These are phyloP conservation scores for Mortierella sp. DNA, from an alignment of 371 early-diverging fungal species.

Conservation along the genomic window DNA sequence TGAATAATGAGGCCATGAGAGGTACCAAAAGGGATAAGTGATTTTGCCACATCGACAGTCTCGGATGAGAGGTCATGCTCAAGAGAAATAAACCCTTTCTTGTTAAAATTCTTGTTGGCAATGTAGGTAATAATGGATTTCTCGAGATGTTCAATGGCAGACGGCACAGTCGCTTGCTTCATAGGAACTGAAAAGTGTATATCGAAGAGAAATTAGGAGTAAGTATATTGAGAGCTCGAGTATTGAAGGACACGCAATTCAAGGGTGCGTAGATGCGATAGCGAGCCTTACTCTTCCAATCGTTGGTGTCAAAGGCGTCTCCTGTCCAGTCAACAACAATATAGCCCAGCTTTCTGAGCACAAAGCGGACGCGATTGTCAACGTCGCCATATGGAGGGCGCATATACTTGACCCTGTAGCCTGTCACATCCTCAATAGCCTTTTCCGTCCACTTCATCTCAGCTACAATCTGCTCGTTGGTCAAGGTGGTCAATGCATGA, in stretches of 20 bases:
- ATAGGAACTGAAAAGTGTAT: conserved; percentile 28
- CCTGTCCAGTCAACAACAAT: conserved; percentile 57
- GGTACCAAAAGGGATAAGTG: conserved; percentile 24
- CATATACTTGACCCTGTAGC: conserved; percentile 54
- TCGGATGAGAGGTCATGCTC: conserved; percentile 36
- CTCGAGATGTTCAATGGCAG: conserved; percentile 3
- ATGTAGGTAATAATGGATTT: conserved; percentile 3
- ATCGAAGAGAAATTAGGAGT: too few relatives aligned
- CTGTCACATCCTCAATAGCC: conserved; percentile 67
- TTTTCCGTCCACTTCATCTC: conserved; percentile 78
- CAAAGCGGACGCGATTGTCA: conserved; percentile 73
- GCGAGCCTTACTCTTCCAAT: conserved; percentile 57
- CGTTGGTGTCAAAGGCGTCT: conserved; percentile 51
- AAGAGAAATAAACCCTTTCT: conserved; percentile 44
- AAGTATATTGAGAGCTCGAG: too few relatives aligned
- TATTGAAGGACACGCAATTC: not conserved
- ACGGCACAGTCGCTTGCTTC: not conserved
- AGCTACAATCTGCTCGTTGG: conserved; percentile 77
- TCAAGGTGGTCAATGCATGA: conserved; percentile 73
- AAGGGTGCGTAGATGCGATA: not conserved
- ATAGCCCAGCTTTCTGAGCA: conserved; percentile 67
- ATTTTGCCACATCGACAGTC: conserved; percentile 29
- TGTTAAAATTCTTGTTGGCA: not conserved
- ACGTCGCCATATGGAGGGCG: conserved; percentile 68
- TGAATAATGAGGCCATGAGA: conserved; percentile 15